phyloP scores from a whole-genome alignment of 805 yeast genomes.

The Jamesozyma rosinii region DNA sequence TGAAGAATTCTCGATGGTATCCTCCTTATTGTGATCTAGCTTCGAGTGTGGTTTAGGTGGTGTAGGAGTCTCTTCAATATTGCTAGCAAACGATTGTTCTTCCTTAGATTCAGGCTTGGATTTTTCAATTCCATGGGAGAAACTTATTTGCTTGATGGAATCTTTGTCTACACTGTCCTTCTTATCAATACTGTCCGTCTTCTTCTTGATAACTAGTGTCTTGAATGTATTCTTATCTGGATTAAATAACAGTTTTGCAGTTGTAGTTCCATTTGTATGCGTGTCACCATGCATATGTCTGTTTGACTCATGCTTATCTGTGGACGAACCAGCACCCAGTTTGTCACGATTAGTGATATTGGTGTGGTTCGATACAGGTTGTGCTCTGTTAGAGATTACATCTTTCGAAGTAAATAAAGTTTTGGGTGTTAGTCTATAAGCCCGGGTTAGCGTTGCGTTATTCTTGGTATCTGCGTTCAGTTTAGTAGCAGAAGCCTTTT shows the following conservation, averaged over 20 bases:
- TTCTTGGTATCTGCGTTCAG: constrained; percentile 41
- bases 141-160: background rate
- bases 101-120: background rate
- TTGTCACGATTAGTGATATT: background rate
- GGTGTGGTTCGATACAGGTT: background rate
- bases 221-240: constrained; percentile 27
- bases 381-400: background rate
- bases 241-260: constrained; percentile 18
- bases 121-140: background rate
- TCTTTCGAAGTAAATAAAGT: constrained; percentile 38
- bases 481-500: constrained; percentile 41
- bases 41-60: background rate
- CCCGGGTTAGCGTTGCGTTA: constrained; percentile 46
- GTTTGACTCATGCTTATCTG: background rate
- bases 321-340: background rate
- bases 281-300: background rate
- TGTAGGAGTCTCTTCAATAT: background rate
- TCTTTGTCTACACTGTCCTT: too few relatives aligned
- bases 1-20: background rate
- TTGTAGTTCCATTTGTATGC: background rate
- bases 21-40: background rate
- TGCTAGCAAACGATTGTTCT: background rate
- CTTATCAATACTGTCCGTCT: background rate
- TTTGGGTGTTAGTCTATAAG: constrained; percentile 56
- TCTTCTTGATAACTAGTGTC: constrained; percentile 21